phyloP scores from a whole-genome alignment of 176 grass and related monocot species.

The Tillandsia leiboldiana region DNA sequence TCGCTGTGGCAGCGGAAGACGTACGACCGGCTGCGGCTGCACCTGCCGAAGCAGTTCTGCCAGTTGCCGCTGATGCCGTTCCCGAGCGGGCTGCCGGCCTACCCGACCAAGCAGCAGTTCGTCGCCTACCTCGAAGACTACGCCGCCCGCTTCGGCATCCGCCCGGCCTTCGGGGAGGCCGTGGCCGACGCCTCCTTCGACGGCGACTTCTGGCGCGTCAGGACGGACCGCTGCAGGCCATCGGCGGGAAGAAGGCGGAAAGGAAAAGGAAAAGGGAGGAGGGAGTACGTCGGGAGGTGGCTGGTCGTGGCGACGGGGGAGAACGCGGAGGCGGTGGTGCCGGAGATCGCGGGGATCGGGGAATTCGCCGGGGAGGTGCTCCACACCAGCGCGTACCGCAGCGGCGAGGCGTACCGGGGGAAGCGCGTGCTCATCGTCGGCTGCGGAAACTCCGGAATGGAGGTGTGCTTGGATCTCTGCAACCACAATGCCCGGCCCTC shows the following conservation, averaged over 20 bases:
- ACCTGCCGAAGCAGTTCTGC: slow-evolving; percentile 71
- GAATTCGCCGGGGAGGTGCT: slow-evolving; percentile 39
- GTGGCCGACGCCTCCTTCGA: slow-evolving; percentile 57
- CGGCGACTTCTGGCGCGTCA: slow-evolving; percentile 49
- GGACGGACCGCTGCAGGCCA: neutral
- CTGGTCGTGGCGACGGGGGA: slow-evolving; percentile 82
- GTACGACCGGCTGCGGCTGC: slow-evolving; percentile 67
- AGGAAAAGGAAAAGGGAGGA: slow-evolving; percentile 15
- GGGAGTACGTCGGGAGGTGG: slow-evolving; percentile 46
- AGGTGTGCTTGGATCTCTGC: slow-evolving; percentile 65
- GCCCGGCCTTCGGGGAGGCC: slow-evolving; percentile 29
- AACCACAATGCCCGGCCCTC: slow-evolving; percentile 60
- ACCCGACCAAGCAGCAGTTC: slow-evolving; percentile 70
- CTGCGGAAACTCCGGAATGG: slow-evolving; percentile 90
- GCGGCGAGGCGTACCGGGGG: slow-evolving; percentile 32
- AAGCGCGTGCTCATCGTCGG: slow-evolving; percentile 77
- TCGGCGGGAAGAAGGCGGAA: neutral
- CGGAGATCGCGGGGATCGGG: slow-evolving; percentile 51
- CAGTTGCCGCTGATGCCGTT: slow-evolving; percentile 67
- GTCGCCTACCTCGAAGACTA: slow-evolving; percentile 61
- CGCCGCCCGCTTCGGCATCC: slow-evolving; percentile 29
- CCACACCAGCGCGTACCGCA: slow-evolving; percentile 65
- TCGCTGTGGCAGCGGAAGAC: slow-evolving; percentile 82
- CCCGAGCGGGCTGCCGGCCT: slow-evolving; percentile 39
- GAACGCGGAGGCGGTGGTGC: slow-evolving; percentile 65